phyloP scores from a whole-genome alignment of 306 rosid genomes.

The Nissolia schottii region DNA sequence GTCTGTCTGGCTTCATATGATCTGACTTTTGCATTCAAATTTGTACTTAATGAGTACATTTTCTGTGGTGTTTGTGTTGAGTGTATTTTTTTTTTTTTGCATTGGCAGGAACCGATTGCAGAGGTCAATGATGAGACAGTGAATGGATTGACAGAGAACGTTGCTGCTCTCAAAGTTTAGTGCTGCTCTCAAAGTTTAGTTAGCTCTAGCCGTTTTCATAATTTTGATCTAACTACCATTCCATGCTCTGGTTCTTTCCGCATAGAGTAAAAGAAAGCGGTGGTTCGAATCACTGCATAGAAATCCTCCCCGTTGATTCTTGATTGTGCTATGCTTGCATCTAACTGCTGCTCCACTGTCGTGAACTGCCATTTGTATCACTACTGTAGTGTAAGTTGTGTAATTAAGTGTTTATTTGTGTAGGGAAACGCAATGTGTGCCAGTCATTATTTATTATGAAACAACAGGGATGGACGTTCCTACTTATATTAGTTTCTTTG shows the following conservation, averaged over 20 bases:
- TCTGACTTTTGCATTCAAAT: not conserved
- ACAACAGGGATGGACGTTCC: not conserved
- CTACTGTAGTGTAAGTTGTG: not conserved
- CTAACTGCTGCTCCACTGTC: conserved; percentile 16
- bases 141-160: conserved; percentile 55
- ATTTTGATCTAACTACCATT: conserved; percentile 9
- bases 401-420: conserved; percentile 4
- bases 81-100: not conserved
- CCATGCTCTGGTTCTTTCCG: conserved; percentile 9
- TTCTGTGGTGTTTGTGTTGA: not conserved
- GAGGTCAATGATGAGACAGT: conserved; percentile 59
- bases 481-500: not conserved
- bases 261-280: not conserved
- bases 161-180: conserved; percentile 49
- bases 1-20: not conserved
- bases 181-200: conserved; percentile 45
- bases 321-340: conserved; percentile 38
- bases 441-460: not conserved
- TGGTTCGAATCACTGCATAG: conserved; percentile 3
- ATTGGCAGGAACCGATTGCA: conserved; percentile 53
- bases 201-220: not conserved
- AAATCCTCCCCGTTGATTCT: conserved; percentile 1
- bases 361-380: conserved; percentile 5
- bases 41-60: not conserved
- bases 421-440: not conserved